phyloP scores from a whole-genome alignment of 805 yeast species.

The Myxozyma vanderwaltii region DNA sequence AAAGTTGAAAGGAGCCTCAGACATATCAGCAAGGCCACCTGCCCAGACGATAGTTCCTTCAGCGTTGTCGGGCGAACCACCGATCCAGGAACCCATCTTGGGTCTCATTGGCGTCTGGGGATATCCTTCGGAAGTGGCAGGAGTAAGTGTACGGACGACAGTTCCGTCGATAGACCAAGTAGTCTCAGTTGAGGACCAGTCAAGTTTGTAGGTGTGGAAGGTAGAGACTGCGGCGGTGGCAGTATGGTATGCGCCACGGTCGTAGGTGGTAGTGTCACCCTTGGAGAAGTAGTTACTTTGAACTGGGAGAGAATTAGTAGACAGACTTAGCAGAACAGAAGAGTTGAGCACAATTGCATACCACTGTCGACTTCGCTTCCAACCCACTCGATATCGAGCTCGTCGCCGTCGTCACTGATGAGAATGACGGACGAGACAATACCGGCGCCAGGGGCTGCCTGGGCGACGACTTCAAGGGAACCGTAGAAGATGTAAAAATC shows the following conservation, averaged over 20 bases:
- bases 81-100: conserved; percentile 60
- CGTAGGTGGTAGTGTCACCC: conserved; percentile 75
- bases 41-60: conserved; percentile 74
- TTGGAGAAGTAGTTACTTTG: conserved; percentile 63
- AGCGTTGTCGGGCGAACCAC: conserved; percentile 52
- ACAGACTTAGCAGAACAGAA: conserved; percentile 36
- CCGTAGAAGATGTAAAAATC: conserved; percentile 89
- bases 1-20: conserved; percentile 64
- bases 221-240: conserved; percentile 58
- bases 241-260: conserved; percentile 73
- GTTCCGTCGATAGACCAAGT: conserved; percentile 75
- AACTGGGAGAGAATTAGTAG: conserved; percentile 38
- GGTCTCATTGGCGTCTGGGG: conserved; percentile 90
- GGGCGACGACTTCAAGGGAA: conserved; percentile 66
- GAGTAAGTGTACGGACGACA: conserved; percentile 62
- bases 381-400: conserved; percentile 84
- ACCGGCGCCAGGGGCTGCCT: conserved; percentile 78
- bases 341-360: too few species aligned
- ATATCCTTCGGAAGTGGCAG: conserved; percentile 55
- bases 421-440: conserved; percentile 78
- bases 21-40: conserved; percentile 69
- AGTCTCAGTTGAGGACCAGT: conserved; percentile 71
- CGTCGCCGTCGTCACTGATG: conserved; percentile 84
- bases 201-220: conserved; percentile 78
- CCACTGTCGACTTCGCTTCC: conserved; percentile 77